phyloP scores from a whole-genome alignment of 2,329 filamentous ascomycete species.

The Pseudogymnoascus sp. region DNA sequence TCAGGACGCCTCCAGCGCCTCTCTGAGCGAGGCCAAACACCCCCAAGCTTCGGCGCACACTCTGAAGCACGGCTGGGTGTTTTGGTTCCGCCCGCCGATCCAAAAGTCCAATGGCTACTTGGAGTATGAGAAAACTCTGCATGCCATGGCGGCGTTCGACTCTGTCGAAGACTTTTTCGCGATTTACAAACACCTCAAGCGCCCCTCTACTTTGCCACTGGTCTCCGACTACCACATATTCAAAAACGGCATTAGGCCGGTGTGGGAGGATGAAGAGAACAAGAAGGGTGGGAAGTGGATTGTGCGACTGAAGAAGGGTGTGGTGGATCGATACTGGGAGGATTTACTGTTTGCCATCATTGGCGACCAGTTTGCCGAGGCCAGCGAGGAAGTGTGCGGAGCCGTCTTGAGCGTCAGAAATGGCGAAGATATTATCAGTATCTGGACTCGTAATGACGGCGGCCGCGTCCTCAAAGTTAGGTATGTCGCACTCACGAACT shows the following conservation, averaged over 20 bases:
- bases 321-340: conserved; percentile 95
- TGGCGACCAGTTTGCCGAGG: conserved; percentile 89
- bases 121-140: conserved; percentile 95
- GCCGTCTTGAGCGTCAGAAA: conserved; percentile 90
- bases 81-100: conserved; percentile 95
- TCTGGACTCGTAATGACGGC: conserved; percentile 93
- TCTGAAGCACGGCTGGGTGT: conserved; percentile 83
- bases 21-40: conserved; percentile 40
- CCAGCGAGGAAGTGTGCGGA: conserved; percentile 88
- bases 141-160: conserved; percentile 71
- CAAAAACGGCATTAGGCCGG: conserved; percentile 89
- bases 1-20: conserved; percentile 35
- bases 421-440: conserved; percentile 93
- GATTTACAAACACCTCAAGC: conserved; percentile 81
- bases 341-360: conserved; percentile 83
- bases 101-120: conserved; percentile 81
- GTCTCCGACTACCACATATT: conserved; percentile 98
- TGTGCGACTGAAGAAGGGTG: conserved; percentile 90
- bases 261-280: conserved; percentile 98
- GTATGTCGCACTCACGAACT: conserved; percentile 40
- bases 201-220: conserved; percentile 76
- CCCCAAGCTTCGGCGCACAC: conserved; percentile 43
- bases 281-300: conserved; percentile 97
- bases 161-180: conserved; percentile 88
- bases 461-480: conserved; percentile 93